A percentile compares a stretch with the other conserved stretches of the same genome.
phyloP scores from a whole-genome alignment of 164 flowering plant genomes.

The Warburgia ugandensis region DNA sequence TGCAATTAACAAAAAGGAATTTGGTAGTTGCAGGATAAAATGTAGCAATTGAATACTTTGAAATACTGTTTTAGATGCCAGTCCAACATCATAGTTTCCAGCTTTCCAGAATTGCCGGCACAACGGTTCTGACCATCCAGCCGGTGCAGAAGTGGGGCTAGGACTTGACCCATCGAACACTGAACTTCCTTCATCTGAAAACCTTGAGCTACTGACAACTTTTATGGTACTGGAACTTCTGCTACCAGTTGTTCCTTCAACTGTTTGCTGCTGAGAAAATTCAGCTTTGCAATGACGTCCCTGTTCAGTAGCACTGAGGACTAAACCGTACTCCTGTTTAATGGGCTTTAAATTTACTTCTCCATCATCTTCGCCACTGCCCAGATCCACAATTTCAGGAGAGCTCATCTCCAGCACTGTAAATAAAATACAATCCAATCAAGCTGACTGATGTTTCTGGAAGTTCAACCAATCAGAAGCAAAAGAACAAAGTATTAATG shows the following conservation, averaged over 20 bases:
- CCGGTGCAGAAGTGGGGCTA: slow-evolving; percentile 34
- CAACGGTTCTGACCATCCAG: slow-evolving; percentile 49
- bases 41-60: slow-evolving; percentile 33
- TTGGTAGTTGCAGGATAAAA: neutral
- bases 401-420: slow-evolving; percentile 35
- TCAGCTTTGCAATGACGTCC: slow-evolving; percentile 3
- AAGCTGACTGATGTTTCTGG: neutral
- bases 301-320: slow-evolving; percentile 9
- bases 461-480: neutral
- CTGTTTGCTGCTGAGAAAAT: slow-evolving; percentile 11
- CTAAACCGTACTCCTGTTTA: slow-evolving; percentile 27
- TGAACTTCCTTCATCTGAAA: slow-evolving; percentile 34
- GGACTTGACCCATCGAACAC: slow-evolving; percentile 40
- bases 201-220: slow-evolving; percentile 31
- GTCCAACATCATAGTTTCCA: slow-evolving; percentile 51
- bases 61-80: slow-evolving; percentile 20
- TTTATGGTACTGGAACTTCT: slow-evolving; percentile 27
- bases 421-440: slow-evolving; percentile 6
- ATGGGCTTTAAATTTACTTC: slow-evolving; percentile 22
- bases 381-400: slow-evolving; percentile 29
- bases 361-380: slow-evolving; percentile 37
- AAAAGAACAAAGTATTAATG: neutral
- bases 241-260: slow-evolving; percentile 26
- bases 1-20: neutral
- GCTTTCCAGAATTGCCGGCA: slow-evolving; percentile 95